Conservation (phyloP, 164 flowering plant genomes). For the Tetracentron sinense region DNA sequence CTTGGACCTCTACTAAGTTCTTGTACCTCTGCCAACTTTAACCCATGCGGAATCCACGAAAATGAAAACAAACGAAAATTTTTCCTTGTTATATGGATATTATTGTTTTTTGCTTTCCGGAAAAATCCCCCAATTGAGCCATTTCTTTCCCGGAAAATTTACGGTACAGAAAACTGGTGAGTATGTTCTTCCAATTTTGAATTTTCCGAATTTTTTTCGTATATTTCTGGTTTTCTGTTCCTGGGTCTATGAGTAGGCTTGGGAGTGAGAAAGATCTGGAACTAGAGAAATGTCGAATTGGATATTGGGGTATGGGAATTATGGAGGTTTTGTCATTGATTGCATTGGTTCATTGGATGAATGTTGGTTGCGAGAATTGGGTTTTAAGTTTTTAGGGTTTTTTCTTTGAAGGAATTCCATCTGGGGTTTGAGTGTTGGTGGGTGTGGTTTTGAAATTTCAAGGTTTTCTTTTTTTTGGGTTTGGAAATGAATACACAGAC, state of each 20-base stretch:
- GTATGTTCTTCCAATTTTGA: background rate
- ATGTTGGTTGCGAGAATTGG: constrained; percentile 8
- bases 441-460: background rate
- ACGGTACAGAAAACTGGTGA: background rate
- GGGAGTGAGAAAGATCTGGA: background rate
- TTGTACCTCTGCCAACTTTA: too few relatives aligned
- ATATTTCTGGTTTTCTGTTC: background rate
- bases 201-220: too few relatives aligned
- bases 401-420: constrained; percentile 1
- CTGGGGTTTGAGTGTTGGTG: constrained; percentile 8
- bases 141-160: too few relatives aligned
- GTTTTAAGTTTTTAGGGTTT: constrained; percentile 2
- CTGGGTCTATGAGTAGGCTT: background rate
- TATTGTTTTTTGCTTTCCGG: too few relatives aligned
- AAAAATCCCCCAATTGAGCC: too few relatives aligned
- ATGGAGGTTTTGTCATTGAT: background rate
- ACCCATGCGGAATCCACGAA: too few relatives aligned
- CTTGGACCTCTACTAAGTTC: too few relatives aligned
- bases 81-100: too few relatives aligned
- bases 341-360: background rate
- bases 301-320: background rate
- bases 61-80: too few relatives aligned
- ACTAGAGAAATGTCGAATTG: background rate
- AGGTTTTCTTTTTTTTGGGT: constrained; percentile 6
- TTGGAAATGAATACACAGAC: constrained; percentile 41